Conservation (phyloP, 148 eudicot species). For the Cornus kousa region DNA sequence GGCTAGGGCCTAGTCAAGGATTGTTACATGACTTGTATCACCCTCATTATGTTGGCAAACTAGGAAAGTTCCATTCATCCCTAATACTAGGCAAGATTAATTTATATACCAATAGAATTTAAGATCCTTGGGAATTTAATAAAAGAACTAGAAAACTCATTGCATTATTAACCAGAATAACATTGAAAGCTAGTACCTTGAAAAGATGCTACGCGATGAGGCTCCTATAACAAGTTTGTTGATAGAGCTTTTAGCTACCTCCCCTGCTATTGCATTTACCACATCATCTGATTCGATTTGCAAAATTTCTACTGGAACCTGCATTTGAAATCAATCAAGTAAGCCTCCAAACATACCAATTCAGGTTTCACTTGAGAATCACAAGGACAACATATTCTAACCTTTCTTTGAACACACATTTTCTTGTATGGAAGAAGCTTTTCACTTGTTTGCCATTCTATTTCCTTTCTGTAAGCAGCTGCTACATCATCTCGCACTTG, state of each 20-base stretch:
- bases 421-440: constrained; percentile 63
- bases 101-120: no score
- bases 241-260: constrained; percentile 36
- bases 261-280: constrained; percentile 42
- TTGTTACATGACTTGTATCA: no score
- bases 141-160: not conserved
- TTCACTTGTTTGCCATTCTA: constrained; percentile 69
- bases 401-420: constrained; percentile 49
- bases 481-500: constrained; percentile 80
- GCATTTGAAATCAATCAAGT: constrained; percentile 20
- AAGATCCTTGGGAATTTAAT: not conserved
- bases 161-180: not conserved
- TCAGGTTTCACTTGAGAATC: not conserved
- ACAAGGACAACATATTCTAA: constrained; percentile 12
- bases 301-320: constrained; percentile 69
- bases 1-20: no score
- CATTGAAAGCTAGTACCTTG: constrained; percentile 46
- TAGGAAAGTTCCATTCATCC: not conserved
- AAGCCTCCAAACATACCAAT: not conserved
- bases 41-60: not conserved
- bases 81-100: not conserved
- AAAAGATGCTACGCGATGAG: constrained; percentile 71
- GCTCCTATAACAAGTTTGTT: constrained; percentile 78
- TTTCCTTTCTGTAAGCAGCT: constrained; percentile 62
- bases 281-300: constrained; percentile 76